Conservation (phyloP, 768 basidiomycete species). For the Termitomyces bulborhizus region DNA sequence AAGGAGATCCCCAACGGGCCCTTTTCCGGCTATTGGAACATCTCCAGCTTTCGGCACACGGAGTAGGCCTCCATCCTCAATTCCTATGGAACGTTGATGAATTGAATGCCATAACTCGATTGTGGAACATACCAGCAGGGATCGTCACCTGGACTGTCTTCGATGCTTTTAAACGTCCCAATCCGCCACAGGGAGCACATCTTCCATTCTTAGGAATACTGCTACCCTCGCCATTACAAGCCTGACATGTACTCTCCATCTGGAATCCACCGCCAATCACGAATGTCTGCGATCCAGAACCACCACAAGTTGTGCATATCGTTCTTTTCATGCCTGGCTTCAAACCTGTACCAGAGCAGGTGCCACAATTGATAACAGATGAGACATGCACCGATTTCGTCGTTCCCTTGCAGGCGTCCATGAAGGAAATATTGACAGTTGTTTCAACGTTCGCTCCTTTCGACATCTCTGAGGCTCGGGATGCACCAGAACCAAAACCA, state of each 20-base stretch:
- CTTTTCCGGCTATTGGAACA: slow-evolving; percentile 73
- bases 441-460: slow-evolving; percentile 84
- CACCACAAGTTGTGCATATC: slow-evolving; percentile 76
- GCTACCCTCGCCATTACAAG: slow-evolving; percentile 78
- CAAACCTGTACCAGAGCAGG: slow-evolving; percentile 84
- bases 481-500: slow-evolving; percentile 42
- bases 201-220: slow-evolving; percentile 71
- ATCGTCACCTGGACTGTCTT: slow-evolving; percentile 78
- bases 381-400: slow-evolving; percentile 68
- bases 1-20: slow-evolving; percentile 76
- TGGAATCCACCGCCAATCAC: slow-evolving; percentile 92
- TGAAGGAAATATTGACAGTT: slow-evolving; percentile 69
- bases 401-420: slow-evolving; percentile 93
- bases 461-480: slow-evolving; percentile 36
- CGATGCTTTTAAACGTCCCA: slow-evolving; percentile 80
- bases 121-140: slow-evolving; percentile 62
- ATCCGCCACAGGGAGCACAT: slow-evolving; percentile 77
- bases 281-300: slow-evolving; percentile 84
- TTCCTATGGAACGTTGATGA: slow-evolving; percentile 41
- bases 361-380: slow-evolving; percentile 76
- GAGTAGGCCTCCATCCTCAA: slow-evolving; percentile 93
- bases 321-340: slow-evolving; percentile 80
- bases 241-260: slow-evolving; percentile 87
- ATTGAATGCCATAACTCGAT: not conserved
- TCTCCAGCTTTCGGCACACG: slow-evolving; percentile 80